Conservation (phyloP, 192 early-diverging fungal species). For the Backusella tuberculispora region DNA sequence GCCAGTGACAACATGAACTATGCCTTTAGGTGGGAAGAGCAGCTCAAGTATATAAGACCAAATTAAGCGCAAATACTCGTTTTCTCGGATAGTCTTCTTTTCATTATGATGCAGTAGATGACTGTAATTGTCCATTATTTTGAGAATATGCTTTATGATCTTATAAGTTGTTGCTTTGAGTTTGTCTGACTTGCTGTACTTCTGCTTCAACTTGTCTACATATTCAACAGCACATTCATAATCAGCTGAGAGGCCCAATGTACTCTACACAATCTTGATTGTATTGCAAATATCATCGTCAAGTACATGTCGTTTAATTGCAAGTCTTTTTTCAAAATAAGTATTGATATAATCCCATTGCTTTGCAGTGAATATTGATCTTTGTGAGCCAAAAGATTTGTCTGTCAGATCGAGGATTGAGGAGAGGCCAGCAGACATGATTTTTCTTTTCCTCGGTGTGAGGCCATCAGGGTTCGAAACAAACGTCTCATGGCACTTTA, state of each 20-base stretch:
- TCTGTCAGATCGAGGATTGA: slow-evolving; percentile 10
- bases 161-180: slow-evolving; percentile 19
- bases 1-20: slow-evolving; percentile 15
- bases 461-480: no score
- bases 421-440: slow-evolving; percentile 13
- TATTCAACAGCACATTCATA: slow-evolving; percentile 21
- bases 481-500: no score
- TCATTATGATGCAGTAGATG: slow-evolving; percentile 12
- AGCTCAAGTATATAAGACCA: slow-evolving; percentile 6
- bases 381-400: slow-evolving; percentile 10
- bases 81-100: slow-evolving; percentile 18
- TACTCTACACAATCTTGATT: slow-evolving; percentile 19
- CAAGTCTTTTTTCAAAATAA: slow-evolving; percentile 23
- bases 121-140: slow-evolving; percentile 11
- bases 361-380: slow-evolving; percentile 15
- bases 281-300: slow-evolving; percentile 23
- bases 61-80: slow-evolving; percentile 12
- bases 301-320: slow-evolving; percentile 21
- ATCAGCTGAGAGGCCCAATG: slow-evolving; percentile 21
- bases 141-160: slow-evolving; percentile 17
- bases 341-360: slow-evolving; percentile 17
- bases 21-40: slow-evolving; percentile 13
- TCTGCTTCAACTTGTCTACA: slow-evolving; percentile 14
- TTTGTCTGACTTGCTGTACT: slow-evolving; percentile 17
- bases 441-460: not conserved